phyloP scores from a whole-genome alignment of 2,329 filamentous ascomycete genomes.

The Penicillium sp. region DNA sequence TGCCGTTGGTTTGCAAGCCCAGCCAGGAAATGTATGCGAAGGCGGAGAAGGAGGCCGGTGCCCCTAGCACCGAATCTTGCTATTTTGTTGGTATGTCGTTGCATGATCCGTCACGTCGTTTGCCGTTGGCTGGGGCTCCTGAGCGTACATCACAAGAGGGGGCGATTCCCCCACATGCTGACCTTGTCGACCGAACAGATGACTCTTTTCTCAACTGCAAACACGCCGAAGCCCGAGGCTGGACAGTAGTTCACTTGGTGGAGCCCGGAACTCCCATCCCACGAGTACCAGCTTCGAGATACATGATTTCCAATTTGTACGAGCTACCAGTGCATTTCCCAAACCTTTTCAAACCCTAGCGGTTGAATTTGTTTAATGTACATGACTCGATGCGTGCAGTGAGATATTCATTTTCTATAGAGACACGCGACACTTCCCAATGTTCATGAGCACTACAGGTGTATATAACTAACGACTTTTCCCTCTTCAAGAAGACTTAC shows the following conservation, averaged over 20 bases:
- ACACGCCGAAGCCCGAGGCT: constrained; percentile 76
- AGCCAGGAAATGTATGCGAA: constrained; percentile 80
- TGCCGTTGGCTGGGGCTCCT: neutral
- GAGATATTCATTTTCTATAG: neutral
- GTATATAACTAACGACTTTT: neutral
- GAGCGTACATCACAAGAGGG: neutral
- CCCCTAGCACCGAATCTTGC: constrained; percentile 69
- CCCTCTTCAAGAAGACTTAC: neutral
- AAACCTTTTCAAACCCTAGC: constrained; percentile 72
- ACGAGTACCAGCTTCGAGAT: constrained; percentile 65
- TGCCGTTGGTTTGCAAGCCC: constrained; percentile 84
- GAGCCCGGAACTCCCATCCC: constrained; percentile 73
- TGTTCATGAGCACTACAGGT: neutral
- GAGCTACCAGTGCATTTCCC: constrained; percentile 79
- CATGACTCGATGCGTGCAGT: neutral
- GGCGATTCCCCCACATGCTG: constrained; percentile 14
- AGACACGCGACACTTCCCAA: neutral
- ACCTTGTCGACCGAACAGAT: constrained; percentile 53
- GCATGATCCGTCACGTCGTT: neutral
- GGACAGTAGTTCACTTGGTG: constrained; percentile 83
- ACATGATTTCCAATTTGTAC: constrained; percentile 74
- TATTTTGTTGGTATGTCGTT: constrained; percentile 84
- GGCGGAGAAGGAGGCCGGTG: constrained; percentile 82
- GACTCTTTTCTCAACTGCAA: constrained; percentile 84
- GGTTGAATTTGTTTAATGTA: constrained; percentile 13